phyloP scores from a whole-genome alignment of 73 alveolate genomes.

The Stentor coeruleus region DNA sequence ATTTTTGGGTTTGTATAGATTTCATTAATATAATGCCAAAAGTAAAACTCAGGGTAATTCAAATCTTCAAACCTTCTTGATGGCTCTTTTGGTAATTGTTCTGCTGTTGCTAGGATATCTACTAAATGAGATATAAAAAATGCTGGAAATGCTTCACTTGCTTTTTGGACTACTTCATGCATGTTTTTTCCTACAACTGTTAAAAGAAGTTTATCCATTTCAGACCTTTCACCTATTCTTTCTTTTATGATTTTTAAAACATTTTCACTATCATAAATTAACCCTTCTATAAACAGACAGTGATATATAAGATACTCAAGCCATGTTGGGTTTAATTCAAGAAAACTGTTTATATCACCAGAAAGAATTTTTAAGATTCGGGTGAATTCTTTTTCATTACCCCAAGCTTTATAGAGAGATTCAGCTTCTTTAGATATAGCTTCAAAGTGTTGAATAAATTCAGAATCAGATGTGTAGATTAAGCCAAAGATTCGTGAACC shows the following conservation, averaged over 20 bases:
- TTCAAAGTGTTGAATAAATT: background rate
- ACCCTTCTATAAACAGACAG: background rate
- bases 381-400: background rate
- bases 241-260: too few species aligned
- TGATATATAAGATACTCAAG: background rate
- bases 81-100: background rate
- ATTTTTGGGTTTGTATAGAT: background rate
- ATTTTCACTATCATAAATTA: too few species aligned
- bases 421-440: background rate
- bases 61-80: background rate
- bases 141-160: background rate
- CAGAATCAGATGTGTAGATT: background rate
- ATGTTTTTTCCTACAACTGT: background rate
- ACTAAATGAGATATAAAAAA: background rate
- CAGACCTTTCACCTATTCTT: background rate
- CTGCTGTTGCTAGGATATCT: background rate
- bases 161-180: background rate
- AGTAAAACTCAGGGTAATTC: background rate
- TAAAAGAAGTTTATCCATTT: background rate
- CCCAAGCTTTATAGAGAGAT: background rate
- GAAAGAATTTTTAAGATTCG: background rate
- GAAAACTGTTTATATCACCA: background rate
- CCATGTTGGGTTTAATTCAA: background rate
- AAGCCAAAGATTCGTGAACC: background rate
- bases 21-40: background rate